Conservation (phyloP, 2,329 filamentous ascomycete genomes). For the Hypoxylon sp. region DNA sequence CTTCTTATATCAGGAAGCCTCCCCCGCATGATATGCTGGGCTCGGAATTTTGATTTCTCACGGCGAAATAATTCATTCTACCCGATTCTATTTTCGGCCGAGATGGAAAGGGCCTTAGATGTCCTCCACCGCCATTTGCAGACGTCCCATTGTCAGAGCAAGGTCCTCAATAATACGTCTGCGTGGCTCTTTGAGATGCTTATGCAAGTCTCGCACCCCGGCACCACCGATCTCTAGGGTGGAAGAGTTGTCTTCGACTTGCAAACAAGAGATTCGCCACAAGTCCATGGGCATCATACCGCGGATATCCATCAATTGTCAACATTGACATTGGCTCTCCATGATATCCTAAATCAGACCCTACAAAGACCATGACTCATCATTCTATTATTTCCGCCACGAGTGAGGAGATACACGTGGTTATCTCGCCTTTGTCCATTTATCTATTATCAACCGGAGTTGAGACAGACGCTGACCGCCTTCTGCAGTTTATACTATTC, state of each 20-base stretch:
- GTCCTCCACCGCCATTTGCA: slow-evolving; percentile 31
- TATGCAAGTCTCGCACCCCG: slow-evolving; percentile 27
- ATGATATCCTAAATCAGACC: background rate
- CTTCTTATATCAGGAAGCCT: slow-evolving; percentile 2
- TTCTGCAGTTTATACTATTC: background rate
- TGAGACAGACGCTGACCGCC: slow-evolving; percentile 20
- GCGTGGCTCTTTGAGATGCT: slow-evolving; percentile 19
- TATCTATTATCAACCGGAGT: background rate
- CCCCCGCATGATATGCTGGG: background rate
- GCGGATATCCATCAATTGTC: background rate
- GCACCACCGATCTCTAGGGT: slow-evolving; percentile 1
- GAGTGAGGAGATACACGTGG: slow-evolving; percentile 2
- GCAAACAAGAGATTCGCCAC: slow-evolving; percentile 4
- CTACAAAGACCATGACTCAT: background rate
- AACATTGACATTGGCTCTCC: background rate
- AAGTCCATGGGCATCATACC: slow-evolving; percentile 17
- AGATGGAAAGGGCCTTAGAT: slow-evolving; percentile 26
- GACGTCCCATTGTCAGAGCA: slow-evolving; percentile 34
- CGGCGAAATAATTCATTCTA: slow-evolving; percentile 18
- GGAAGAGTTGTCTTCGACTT: background rate
- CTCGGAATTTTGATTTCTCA: background rate
- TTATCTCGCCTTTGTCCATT: slow-evolving; percentile 21
- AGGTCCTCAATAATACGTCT: slow-evolving; percentile 14
- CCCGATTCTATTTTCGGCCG: slow-evolving; percentile 23
- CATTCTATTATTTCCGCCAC: background rate